phyloP scores from a whole-genome alignment of 768 basidiomycete genomes.

The Termitomyces sp. region DNA sequence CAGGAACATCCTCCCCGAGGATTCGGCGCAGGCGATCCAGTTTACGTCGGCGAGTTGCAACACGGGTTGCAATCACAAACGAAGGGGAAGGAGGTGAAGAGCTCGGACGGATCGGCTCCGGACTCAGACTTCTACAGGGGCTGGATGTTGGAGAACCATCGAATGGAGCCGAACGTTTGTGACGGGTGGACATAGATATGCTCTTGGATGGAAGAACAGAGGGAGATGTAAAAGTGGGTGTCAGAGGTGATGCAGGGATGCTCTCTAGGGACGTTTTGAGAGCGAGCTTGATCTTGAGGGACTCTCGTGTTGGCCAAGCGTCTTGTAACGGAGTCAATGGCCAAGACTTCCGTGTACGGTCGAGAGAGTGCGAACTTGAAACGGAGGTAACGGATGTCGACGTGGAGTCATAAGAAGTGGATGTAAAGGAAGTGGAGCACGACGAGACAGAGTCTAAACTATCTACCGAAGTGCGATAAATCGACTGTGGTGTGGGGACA shows the following conservation, averaged over 20 bases:
- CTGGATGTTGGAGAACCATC: not conserved
- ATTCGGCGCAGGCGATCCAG: slow-evolving; percentile 61
- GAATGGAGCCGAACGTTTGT: slow-evolving; percentile 16
- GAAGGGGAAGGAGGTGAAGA: slow-evolving; percentile 28
- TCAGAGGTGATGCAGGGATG: slow-evolving; percentile 25
- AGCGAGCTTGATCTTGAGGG: slow-evolving; percentile 19
- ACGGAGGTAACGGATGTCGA: slow-evolving; percentile 1
- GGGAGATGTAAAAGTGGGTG: slow-evolving; percentile 12
- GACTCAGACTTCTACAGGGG: not conserved
- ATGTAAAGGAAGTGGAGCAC: slow-evolving; percentile 8
- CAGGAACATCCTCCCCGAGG: slow-evolving; percentile 62
- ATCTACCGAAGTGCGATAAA: slow-evolving; percentile 11
- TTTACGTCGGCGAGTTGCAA: slow-evolving; percentile 49
- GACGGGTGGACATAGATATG: slow-evolving; percentile 14
- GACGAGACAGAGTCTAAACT: slow-evolving; percentile 22
- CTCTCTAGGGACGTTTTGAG: slow-evolving; percentile 22
- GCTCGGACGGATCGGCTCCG: slow-evolving; percentile 13
- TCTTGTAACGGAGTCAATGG: slow-evolving; percentile 17
- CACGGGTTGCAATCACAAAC: slow-evolving; percentile 41
- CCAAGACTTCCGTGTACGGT: slow-evolving; percentile 1
- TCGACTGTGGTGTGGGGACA: slow-evolving; percentile 13
- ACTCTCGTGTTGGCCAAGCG: slow-evolving; percentile 5
- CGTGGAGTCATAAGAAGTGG: not conserved
- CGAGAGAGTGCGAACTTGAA: slow-evolving; percentile 16
- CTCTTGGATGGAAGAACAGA: not conserved